Conservation (phyloP, 1,139 yeast genomes). For the Tardiomyces digboiensis region DNA sequence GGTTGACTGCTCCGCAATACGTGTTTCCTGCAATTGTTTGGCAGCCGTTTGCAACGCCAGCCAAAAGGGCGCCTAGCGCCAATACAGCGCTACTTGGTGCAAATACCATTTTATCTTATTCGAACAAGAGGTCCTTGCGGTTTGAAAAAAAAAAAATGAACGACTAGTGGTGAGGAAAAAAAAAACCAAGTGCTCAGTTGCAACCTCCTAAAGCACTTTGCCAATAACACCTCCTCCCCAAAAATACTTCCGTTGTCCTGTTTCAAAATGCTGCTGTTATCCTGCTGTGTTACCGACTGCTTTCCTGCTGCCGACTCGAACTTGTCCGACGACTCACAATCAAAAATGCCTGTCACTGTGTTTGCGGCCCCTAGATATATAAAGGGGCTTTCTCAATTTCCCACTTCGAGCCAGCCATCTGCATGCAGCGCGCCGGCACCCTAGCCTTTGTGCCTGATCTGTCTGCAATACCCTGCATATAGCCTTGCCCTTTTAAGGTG, state of each 20-base stretch:
- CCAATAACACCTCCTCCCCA: too few species aligned
- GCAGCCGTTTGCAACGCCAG: constrained; percentile 19
- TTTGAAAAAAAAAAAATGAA: background rate
- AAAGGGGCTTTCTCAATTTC: background rate
- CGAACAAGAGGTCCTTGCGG: too few species aligned
- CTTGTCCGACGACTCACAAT: too few species aligned
- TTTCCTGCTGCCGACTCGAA: too few species aligned
- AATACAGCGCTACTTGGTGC: background rate
- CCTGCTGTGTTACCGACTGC: too few species aligned
- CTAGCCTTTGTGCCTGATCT: background rate
- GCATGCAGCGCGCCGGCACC: background rate
- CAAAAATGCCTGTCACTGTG: too few species aligned
- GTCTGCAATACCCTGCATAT: too few species aligned
- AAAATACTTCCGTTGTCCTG: too few species aligned
- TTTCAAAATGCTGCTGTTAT: too few species aligned
- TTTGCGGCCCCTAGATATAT: background rate
- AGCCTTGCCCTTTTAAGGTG: too few species aligned
- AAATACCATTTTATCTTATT: background rate
- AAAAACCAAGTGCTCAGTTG: background rate
- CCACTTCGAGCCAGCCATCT: background rate
- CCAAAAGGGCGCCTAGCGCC: constrained; percentile 3
- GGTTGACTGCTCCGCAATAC: constrained; percentile 65
- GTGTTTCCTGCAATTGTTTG: constrained; percentile 51
- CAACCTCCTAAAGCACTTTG: background rate
- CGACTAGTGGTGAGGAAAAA: background rate